Percentiles rank a stretch among this genome's conserved stretches.
Evolutionary conservation across 1,284 basidiomycete species (phyloP).

Genomic region (Vanrija humicola): DNA sequence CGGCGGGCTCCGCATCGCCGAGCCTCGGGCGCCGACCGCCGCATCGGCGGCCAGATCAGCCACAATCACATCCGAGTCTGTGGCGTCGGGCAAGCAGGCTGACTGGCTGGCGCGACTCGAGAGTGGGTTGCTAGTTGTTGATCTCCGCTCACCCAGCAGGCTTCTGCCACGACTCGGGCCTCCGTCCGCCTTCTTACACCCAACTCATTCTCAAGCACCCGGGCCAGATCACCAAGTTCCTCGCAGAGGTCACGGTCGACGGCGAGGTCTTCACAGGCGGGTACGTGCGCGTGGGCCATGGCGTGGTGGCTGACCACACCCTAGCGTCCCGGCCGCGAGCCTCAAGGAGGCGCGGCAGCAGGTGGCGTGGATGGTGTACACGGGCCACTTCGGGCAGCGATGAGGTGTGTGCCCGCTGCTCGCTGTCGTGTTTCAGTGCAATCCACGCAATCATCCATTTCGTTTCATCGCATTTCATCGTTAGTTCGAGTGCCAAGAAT

Average conservation of each 20-base stretch:
- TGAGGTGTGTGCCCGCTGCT: no score
- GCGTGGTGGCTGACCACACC: not conserved
- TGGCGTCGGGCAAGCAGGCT: no score
- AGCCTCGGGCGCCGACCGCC: no score
- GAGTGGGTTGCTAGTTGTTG: no score
- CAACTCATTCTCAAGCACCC: constrained; percentile 6
- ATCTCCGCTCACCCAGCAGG: not conserved
- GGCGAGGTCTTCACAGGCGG: constrained; percentile 7
- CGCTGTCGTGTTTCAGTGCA: no score
- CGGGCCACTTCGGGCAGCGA: constrained; percentile 21
- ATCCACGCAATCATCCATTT: no score
- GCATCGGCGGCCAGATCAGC: no score
- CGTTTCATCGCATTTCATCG: no score
- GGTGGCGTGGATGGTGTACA: constrained; percentile 18
- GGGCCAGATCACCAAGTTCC: constrained; percentile 5
- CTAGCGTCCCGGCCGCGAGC: not conserved
- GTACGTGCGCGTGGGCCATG: constrained; percentile 3
- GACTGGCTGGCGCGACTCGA: no score
- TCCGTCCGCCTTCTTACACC: constrained; percentile 6
- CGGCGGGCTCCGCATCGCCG: no score
- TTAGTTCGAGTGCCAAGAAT: not conserved
- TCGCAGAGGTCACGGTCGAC: constrained; percentile 15
- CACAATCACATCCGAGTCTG: no score
- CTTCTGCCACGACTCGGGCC: constrained; percentile 14
- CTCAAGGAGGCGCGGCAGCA: constrained; percentile 18